Base-by-base conservation (phyloP, 192 early-diverging fungal genomes). In the Blastocladiella britannica region DNA sequence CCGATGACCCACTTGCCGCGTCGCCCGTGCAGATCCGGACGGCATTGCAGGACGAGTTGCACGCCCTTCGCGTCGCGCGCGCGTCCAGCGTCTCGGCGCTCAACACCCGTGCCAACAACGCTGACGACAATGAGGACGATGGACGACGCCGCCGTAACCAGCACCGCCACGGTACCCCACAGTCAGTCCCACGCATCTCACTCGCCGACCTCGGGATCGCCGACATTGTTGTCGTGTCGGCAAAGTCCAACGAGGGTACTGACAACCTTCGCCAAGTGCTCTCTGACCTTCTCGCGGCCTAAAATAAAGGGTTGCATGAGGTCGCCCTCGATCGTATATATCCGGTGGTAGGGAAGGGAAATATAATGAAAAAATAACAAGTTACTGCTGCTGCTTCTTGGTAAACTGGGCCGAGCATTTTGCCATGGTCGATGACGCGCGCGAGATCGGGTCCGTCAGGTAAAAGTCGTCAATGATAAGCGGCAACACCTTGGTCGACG, bases 361-460 rank as follows among this genome's bases (percentile, higher is more conserved):
- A 47, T 20, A 20, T 20, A 20, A 47, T 47, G 37, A 47, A 20
- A 20, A 9, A 47, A 9, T 47, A 20, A 20, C 37, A 47, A 3
- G 37, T 3, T 20, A 20, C 37, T 47, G 2, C 9, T 47, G n/a
- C 37, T 47, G 15, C 37, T 47, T 47, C 15, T 60, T 7, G 24
- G 67, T 60, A 24, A 54, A 68, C 27, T 71, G 58, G 23, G 72
- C 70, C 24, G 92, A 89, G 62, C 89, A 89, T 64, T 93, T 88
- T 52, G 94, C 94, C 94, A 98, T 98, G 6, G 89, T 95, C 53
- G 80, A 78, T 18, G 88, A 91, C 6, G 94, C 84, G 29, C 92
- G 69, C 29, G 89, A 85, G 54, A 98, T 91, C 5, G 82, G 78
- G 64, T 98, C 86, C 1, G 91, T 98, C 77, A 91, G 79, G 67